phyloP scores from a whole-genome alignment of 331 rosid genomes.

The Quercus tomentella region DNA sequence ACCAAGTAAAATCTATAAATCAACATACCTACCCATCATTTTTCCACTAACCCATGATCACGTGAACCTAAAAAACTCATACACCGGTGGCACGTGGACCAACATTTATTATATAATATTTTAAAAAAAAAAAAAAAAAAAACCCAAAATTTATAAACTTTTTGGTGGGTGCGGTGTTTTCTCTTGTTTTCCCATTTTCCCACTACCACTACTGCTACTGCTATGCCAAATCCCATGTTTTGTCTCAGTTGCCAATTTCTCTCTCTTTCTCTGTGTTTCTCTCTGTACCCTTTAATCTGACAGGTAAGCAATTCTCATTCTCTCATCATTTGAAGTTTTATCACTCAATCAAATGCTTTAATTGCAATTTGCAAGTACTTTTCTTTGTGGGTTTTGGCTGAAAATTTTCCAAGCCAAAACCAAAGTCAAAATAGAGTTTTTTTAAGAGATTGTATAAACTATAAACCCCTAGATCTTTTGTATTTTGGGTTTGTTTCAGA shows the following conservation, averaged over 20 bases:
- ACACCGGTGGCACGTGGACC: not conserved
- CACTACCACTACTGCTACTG: not conserved
- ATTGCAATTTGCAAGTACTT: not conserved
- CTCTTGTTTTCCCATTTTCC: not conserved
- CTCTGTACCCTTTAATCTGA: not conserved
- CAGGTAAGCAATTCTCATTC: not conserved
- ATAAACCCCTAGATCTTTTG: not conserved
- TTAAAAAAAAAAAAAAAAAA: too few species aligned
- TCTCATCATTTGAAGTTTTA: not conserved
- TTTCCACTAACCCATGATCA: not conserved
- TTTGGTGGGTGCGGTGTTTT: not conserved
- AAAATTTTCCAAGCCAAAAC: not conserved
- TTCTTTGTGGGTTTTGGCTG: not conserved
- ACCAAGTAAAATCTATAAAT: not conserved
- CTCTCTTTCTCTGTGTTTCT: not conserved
- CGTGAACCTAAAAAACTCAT: not conserved
- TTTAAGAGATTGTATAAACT: not conserved
- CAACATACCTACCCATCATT: not conserved
- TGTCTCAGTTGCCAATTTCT: not conserved
- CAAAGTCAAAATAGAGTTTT: constrained; percentile 8
- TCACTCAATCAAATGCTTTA: not conserved
- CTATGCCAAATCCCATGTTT: constrained; percentile 8
- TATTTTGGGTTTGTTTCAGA: not conserved
- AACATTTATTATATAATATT: too few species aligned
- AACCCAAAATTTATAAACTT: not conserved